Evolutionary conservation across 768 basidiomycete species (phyloP), one percentile per base, ranked within the genome.

Genomic region (Hygrocybe punicea): DNA sequence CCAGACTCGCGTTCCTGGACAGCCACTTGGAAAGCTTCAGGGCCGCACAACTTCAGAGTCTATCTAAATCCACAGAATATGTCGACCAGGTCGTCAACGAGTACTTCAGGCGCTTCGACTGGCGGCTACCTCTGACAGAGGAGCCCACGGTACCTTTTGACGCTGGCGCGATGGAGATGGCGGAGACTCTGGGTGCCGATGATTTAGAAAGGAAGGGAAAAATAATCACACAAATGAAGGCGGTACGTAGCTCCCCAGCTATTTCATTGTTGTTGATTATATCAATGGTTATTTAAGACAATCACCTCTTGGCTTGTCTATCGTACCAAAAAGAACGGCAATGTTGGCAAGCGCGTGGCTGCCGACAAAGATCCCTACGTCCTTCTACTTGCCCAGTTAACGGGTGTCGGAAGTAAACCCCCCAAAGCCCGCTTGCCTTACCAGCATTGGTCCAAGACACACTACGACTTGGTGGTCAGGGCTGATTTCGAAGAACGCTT

Each of bases 81-180:
- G 17, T 25, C 33, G 51, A 52, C 39, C 21, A 13, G 13, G 51
- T 58, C 5, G 39, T 58, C 17, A 58, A 58, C 42, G 35, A 53
- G n/a, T 58, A 58, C 35, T 58, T 58, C 42, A 25, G 7, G n/a
- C 4, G 9, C 11, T 58, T 53, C 17, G 35, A 40, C 23, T 58
- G 57, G 57, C 35, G 51, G 6, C 50, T 58, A 11, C 37, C 57
- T 6, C 4, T 58, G 23, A 39, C 19, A 4, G 51, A 58, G 42
- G 53, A 58, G 21, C 57, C 57, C 8, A 9, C 37, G 33, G 24
- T 16, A 16, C 50, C 21, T 24, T 13, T n/a, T 17, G 13, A 23
- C n/a, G 14, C 23, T 8, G n/a, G n/a, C 34, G 52, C n/a, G 19
- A 48, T 21, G 19, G 11, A 9, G 36, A 29, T 11, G n/a, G n/a